Evolutionary conservation across 345 rosid genomes (phyloP), one percentile per base, ranked within the genome.

Genomic region (Carallia pectinifolia): DNA sequence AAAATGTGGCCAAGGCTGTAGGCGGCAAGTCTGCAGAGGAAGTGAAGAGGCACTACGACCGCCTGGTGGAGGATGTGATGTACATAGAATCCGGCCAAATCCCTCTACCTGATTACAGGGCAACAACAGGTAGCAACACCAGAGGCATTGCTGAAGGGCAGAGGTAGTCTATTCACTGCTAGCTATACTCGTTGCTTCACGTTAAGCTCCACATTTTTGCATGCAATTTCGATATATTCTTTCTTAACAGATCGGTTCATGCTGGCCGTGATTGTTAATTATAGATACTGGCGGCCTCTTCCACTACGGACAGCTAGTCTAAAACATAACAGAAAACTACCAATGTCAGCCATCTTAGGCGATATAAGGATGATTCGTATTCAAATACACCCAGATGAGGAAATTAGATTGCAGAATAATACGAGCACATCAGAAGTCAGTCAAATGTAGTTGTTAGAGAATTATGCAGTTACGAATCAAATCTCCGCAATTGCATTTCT

Each of bases 21-120:
- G 70, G 87, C 8, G 80, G 78, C 48, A 93, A 89, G 81, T 84
- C 98, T 39, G 81, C 76, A 0, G 97, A 88, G 63, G 98, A 93
- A 70, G 96, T 93, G 13, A 89, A 84, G 81, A 79, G 80, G 77
- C 93, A 91, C 77, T 91, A 91, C 64, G 98, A 91, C 71, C 75
- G 77, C 71, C 91, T 94, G 18, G 93, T 94, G 67, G 78, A 80
- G 59, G 98, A 91, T 77, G 80, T 91, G 74, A 79, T 68, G 75
- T 64, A 78, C 58, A 93, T 93, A 64, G 97, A 93, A 77, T 71
- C 88, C 29, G 98, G 86, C 64, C 83, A 77, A 39, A 77, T 81
- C 73, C 92, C 97, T 9, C 69, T 91, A 19, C 98, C 97, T 56
- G 81, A 80, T 13, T 91, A 93, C 87, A 76, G 69, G 69, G 39